Percentiles rank a stretch among this genome's conserved stretches.
Conservation (phyloP, 192 early-diverging fungal species). For the Backusella tuberculispora region DNA sequence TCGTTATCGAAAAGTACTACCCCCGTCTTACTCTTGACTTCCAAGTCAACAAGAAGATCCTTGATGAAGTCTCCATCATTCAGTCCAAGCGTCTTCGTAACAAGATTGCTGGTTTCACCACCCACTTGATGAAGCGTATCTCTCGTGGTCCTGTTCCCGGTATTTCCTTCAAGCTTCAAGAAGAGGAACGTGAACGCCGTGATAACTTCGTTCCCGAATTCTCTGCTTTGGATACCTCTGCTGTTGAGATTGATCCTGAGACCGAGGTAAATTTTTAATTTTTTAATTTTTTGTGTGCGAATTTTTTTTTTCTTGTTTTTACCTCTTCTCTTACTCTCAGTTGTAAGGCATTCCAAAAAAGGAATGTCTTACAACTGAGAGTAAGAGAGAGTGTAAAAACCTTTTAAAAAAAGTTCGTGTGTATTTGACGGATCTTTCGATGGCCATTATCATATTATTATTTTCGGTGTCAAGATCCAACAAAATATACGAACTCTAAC, state of each 20-base stretch:
- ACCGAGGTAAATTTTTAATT: conserved; percentile 71
- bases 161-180: conserved; percentile 99
- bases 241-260: conserved; percentile 94
- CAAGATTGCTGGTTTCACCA: conserved; percentile 99
- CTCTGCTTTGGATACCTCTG: conserved; percentile 89
- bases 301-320: no score
- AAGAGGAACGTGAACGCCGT: conserved; percentile 99
- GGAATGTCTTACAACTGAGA: no score
- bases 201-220: conserved; percentile 99
- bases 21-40: conserved; percentile 98
- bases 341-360: no score
- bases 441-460: conserved; percentile 27
- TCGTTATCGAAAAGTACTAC: conserved; percentile 99
- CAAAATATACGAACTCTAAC: conserved; percentile 1
- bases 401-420: conserved; percentile 2
- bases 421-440: conserved; percentile 35
- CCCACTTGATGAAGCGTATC: conserved; percentile 99
- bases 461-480: conserved; percentile 40
- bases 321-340: no score
- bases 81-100: conserved; percentile 98
- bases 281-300: background rate
- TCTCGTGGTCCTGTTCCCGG: conserved; percentile 97
- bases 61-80: conserved; percentile 97
- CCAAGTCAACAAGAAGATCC: conserved; percentile 99
- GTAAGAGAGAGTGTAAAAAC: background rate